A percentile compares a stretch with the other conserved stretches of the same genome.
phyloP scores from a whole-genome alignment of 2,329 filamentous ascomycete species.

The Alternaria atra region DNA sequence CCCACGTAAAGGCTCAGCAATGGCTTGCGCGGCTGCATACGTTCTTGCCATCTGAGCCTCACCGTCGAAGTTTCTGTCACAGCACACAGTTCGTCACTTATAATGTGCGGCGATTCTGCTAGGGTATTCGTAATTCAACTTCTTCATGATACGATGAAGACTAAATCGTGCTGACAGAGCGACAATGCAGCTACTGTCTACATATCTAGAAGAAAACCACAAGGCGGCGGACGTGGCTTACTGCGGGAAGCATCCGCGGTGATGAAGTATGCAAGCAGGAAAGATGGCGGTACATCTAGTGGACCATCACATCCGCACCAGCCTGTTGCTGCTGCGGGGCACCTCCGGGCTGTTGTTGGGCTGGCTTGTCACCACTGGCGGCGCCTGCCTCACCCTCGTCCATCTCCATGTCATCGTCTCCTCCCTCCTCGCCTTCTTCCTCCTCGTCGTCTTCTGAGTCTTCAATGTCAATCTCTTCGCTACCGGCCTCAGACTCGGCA shows the following conservation, averaged over 20 bases:
- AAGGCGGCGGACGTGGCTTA: not conserved
- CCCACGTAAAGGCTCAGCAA: slow-evolving; percentile 19
- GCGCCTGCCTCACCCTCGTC: slow-evolving; percentile 58
- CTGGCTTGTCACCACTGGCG: slow-evolving; percentile 47
- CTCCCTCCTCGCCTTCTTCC: slow-evolving; percentile 67
- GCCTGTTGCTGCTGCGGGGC: slow-evolving; percentile 35
- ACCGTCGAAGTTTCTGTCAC: not conserved
- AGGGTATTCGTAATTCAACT: slow-evolving; percentile 2
- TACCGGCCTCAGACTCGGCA: slow-evolving; percentile 75
- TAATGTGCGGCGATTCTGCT: not conserved
- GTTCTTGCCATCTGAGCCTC: not conserved
- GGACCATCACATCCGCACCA: slow-evolving; percentile 53
- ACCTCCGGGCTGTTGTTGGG: slow-evolving; percentile 35
- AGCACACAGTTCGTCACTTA: slow-evolving; percentile 4
- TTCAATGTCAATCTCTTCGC: slow-evolving; percentile 81
- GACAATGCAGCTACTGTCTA: slow-evolving; percentile 1
- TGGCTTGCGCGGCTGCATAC: slow-evolving; percentile 23
- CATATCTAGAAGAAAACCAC: slow-evolving; percentile 1
- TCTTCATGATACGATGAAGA: slow-evolving; percentile 6
- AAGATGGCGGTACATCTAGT: slow-evolving; percentile 32
- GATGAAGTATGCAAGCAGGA: slow-evolving; percentile 9
- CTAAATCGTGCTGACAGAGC: slow-evolving; percentile 3
- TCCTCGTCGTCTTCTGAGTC: slow-evolving; percentile 78
- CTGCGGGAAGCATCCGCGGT: slow-evolving; percentile 4
- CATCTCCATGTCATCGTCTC: slow-evolving; percentile 66